Evolutionary conservation across 148 eudicot genomes (phyloP).

Genomic region (Cornus suecica): DNA sequence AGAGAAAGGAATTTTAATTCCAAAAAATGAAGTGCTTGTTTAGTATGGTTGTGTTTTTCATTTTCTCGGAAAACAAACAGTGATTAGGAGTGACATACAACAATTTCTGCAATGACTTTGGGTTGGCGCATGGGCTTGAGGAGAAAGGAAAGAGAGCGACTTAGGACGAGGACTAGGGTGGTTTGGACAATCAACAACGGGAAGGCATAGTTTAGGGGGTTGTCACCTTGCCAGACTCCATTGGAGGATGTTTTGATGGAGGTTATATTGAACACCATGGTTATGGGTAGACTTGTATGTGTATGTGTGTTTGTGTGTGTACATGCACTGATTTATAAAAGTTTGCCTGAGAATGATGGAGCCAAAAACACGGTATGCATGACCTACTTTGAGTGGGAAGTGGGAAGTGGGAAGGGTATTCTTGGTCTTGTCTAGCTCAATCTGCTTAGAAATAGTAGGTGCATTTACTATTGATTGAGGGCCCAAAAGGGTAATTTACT

Average conservation of each 20-base stretch:
- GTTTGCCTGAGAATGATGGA: not conserved
- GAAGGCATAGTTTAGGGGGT: slow-evolving; percentile 41
- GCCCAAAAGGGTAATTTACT: no score
- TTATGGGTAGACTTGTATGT: no score
- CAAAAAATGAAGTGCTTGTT: no score
- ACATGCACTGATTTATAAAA: not conserved
- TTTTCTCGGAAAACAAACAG: not conserved
- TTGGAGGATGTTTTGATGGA: slow-evolving; percentile 35
- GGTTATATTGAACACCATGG: slow-evolving; percentile 33
- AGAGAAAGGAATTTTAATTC: no score
- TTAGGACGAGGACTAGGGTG: slow-evolving; percentile 30
- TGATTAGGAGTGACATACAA: slow-evolving; percentile 18
- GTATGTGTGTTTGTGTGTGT: not conserved
- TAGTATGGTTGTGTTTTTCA: no score
- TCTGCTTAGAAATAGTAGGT: no score
- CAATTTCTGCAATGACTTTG: slow-evolving; percentile 47
- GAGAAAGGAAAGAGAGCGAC: slow-evolving; percentile 37
- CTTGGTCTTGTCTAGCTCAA: no score
- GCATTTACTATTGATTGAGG: no score
- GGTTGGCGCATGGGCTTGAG: slow-evolving; percentile 55
- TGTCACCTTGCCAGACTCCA: slow-evolving; percentile 53
- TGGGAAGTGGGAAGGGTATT: no score
- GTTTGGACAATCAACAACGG: slow-evolving; percentile 44
- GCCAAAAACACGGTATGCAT: not conserved
- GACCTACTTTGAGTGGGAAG: not conserved